phyloP scores from a whole-genome alignment of 345 rosid genomes.

The Brassica cretica region DNA sequence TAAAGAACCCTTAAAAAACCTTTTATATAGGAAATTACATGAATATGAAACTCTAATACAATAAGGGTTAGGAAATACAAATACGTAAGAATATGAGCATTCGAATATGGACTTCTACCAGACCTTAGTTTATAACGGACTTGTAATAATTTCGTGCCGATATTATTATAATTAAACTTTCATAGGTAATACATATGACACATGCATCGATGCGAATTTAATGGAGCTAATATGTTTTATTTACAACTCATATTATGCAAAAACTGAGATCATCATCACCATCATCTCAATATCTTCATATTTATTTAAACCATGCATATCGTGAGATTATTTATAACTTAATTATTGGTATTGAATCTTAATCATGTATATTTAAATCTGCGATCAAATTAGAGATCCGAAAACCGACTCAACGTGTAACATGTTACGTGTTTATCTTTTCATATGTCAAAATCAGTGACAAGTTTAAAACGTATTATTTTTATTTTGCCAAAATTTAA shows the following conservation, averaged over 20 bases:
- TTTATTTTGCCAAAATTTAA: too few relatives aligned
- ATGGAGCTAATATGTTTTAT: slow-evolving; percentile 24
- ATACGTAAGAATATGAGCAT: too few relatives aligned
- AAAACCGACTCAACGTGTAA: not conserved
- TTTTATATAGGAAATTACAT: too few relatives aligned
- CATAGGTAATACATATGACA: slow-evolving; percentile 13
- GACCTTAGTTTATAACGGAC: too few relatives aligned
- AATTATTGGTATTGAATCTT: slow-evolving; percentile 3
- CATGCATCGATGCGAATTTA: slow-evolving; percentile 24
- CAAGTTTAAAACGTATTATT: not conserved
- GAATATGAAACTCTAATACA: too few relatives aligned
- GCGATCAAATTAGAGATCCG: not conserved
- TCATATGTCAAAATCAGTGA: not conserved
- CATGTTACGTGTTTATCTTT: slow-evolving; percentile 6
- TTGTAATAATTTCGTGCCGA: too few relatives aligned
- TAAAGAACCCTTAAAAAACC: too few relatives aligned
- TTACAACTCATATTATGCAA: slow-evolving; percentile 24
- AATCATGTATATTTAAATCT: not conserved
- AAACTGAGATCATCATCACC: not conserved
- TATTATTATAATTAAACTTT: not conserved
- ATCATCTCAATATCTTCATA: not conserved
- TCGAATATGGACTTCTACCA: too few relatives aligned
- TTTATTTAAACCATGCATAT: not conserved
- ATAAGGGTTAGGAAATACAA: too few relatives aligned
- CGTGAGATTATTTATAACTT: not conserved